Percentiles rank a stretch among this genome's conserved stretches.
phyloP scores from a whole-genome alignment of 2,329 filamentous ascomycete species.

The Claviceps pusilla region DNA sequence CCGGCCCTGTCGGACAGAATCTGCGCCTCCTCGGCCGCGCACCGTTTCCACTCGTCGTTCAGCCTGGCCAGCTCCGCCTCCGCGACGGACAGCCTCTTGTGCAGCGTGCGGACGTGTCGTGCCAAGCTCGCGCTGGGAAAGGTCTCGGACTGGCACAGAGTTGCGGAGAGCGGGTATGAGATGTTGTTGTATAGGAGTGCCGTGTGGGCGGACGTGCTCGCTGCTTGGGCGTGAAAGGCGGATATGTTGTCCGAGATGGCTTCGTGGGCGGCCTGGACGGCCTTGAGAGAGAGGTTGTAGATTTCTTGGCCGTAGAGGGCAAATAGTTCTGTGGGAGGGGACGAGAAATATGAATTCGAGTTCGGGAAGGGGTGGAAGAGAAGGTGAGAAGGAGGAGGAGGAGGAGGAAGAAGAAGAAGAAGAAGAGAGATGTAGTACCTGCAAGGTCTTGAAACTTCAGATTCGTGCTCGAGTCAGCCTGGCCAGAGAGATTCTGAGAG shows the following conservation, averaged over 20 bases:
- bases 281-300: conserved; percentile 1
- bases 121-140: conserved; percentile 13
- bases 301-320: conserved; percentile 3
- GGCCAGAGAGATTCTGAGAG: background rate
- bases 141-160: conserved; percentile 14
- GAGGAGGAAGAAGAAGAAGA: background rate
- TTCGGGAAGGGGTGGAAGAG: background rate
- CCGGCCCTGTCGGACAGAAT: conserved; percentile 9
- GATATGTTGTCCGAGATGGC: conserved; percentile 11
- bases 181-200: conserved; percentile 18
- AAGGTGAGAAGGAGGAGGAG: too few relatives aligned
- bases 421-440: background rate
- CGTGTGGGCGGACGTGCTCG: conserved; percentile 6
- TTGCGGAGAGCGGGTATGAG: conserved; percentile 16
- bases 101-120: conserved; percentile 12
- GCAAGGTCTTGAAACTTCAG: background rate
- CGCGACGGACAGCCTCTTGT: conserved; percentile 9
- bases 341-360: background rate
- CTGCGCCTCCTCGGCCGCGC: conserved; percentile 9
- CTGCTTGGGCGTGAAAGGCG: conserved; percentile 9
- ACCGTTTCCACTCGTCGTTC: conserved; percentile 13
- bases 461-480: background rate
- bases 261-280: conserved; percentile 11
- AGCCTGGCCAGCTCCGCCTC: conserved; percentile 13
- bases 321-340: conserved; percentile 1